These are phyloP conservation scores for Sporothrix euskadiensis DNA, from an alignment of 2,329 filamentous ascomycete genomes.

Conservation along the genomic window DNA sequence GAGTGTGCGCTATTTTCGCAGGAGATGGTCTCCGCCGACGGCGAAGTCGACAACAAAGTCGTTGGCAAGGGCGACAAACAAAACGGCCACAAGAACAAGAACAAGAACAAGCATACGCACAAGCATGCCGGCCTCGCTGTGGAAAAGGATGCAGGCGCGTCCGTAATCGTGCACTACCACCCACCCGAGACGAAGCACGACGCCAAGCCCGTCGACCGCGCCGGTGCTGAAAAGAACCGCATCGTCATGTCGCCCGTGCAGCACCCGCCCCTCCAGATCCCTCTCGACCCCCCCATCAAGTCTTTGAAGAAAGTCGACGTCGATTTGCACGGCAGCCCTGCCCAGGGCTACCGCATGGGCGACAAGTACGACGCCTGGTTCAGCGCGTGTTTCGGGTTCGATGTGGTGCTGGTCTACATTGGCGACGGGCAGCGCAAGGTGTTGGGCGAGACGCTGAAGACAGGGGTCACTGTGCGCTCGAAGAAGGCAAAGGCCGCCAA, in stretches of 20 bases:
- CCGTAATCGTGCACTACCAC: conserved; percentile 48
- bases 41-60: neutral
- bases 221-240: neutral
- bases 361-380: conserved; percentile 65
- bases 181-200: conserved; percentile 34
- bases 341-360: conserved; percentile 65
- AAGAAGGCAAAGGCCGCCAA: neutral
- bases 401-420: conserved; percentile 63
- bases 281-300: conserved; percentile 54
- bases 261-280: conserved; percentile 42
- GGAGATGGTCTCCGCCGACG: conserved; percentile 45
- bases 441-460: conserved; percentile 57
- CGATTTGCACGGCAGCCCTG: conserved; percentile 60
- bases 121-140: neutral
- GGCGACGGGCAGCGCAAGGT: conserved; percentile 61
- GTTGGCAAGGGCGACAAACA: too few relatives aligned
- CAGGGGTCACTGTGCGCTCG: conserved; percentile 32
- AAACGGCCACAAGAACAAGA: too few relatives aligned
- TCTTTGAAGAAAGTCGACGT: conserved; percentile 53
- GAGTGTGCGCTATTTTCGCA: conserved; percentile 66
- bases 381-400: conserved; percentile 63
- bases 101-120: too few relatives aligned
- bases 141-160: neutral
- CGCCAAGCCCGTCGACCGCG: conserved; percentile 26
- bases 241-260: conserved; percentile 24